Base-by-base conservation (phyloP, 2,329 filamentous ascomycete species). In the Trematosphaeria pertusa region DNA sequence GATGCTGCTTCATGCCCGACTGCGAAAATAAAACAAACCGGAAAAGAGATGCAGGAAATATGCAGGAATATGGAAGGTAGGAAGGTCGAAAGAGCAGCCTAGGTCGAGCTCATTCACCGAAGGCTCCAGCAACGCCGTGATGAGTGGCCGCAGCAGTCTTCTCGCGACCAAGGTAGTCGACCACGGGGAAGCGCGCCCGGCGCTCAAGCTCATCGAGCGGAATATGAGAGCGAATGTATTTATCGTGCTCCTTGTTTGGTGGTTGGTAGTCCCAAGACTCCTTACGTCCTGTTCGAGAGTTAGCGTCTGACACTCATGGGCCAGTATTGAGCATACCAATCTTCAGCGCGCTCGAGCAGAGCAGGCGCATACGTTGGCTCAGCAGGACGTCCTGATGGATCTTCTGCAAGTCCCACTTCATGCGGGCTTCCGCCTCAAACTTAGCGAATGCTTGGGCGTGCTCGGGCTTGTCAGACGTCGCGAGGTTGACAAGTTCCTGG, bases 181-280 rank as follows among this genome's bases (percentile, higher is more conserved):
- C 77, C 3, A 76, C 70, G 1, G 89, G 89, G 73, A 79, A 94
- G 33, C 89, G 81, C 31, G 89, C 89, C 51, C 83, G 83, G 45
- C 88, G 82, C 76, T 94, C 89, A 5, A 94, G 78, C 46, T 91
- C 87, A 64, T 94, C 89, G 1, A 94, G 82, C 14, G 88, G 86
- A 60, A 91, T 87, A 66, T 89, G 87, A 24, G 87, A 90, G 46
- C 92, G 88, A 62, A 97, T 95, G 73, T 75, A 86, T 79, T 87
- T 88, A 56, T 83, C 78, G 37, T 80, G 76, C 19, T 86, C 88
- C 62, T 89, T 83, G 56, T 89, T 85, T 3, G 80, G 74, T 0
- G 91, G 91, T 74, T 92, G 83, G 73, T 87, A 88, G 72, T 97
- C 92, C 92, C 92, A 97, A 67, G 85, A 83, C 30, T 88, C 88